These are phyloP conservation scores for Didymella segeticola DNA, from an alignment of 2,329 filamentous ascomycete species.

Conservation along the genomic window DNA sequence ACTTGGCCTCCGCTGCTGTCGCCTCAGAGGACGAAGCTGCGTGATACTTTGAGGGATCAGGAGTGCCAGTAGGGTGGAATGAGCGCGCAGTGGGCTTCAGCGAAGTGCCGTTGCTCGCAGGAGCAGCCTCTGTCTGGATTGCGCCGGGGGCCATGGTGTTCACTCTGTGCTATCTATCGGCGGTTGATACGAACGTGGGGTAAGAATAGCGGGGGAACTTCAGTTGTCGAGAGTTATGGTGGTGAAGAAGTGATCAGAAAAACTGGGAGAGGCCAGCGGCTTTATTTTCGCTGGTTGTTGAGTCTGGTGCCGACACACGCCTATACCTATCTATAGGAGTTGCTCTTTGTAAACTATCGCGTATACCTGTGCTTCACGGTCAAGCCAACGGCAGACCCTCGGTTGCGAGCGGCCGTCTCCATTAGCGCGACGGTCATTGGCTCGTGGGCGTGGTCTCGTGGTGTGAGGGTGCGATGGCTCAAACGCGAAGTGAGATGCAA, in stretches of 20 bases:
- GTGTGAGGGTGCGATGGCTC: constrained; percentile 11
- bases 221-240: constrained; percentile 6
- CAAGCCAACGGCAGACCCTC: constrained; percentile 20
- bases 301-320: constrained; percentile 34
- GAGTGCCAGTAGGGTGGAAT: constrained; percentile 47
- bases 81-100: constrained; percentile 48
- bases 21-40: constrained; percentile 78
- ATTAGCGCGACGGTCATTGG: constrained; percentile 32
- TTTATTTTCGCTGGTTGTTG: constrained; percentile 31
- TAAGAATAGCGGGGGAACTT: constrained; percentile 21
- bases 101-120: constrained; percentile 36
- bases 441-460: constrained; percentile 18
- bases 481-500: neutral
- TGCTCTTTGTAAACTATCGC: constrained; percentile 21
- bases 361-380: constrained; percentile 27
- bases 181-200: constrained; percentile 25
- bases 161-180: constrained; percentile 18
- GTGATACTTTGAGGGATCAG: constrained; percentile 65
- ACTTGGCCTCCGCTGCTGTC: constrained; percentile 80
- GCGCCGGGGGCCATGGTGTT: constrained; percentile 45
- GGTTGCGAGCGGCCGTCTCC: constrained; percentile 31
- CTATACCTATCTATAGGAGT: constrained; percentile 33
- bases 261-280: constrained; percentile 12
- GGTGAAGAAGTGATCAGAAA: constrained; percentile 11
- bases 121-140: constrained; percentile 34